Evolutionary conservation across 1,284 basidiomycete genomes (phyloP).

Genomic region (Pterulicium gracile): DNA sequence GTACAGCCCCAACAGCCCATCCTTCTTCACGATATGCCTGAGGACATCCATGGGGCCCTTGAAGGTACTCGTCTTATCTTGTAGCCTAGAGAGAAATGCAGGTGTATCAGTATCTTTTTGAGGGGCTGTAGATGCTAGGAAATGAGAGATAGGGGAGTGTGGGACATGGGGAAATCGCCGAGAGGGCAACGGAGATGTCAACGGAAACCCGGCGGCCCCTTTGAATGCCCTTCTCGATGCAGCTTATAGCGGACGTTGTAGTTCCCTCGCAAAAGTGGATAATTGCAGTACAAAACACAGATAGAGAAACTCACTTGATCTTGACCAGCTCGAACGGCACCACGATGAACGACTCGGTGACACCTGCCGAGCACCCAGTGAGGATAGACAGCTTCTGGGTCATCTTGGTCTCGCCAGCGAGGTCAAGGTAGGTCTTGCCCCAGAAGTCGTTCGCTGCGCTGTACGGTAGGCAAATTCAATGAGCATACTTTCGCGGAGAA

Average conservation of each 20-base stretch:
- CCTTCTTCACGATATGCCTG: slow-evolving; percentile 61
- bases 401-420: slow-evolving; percentile 75
- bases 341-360: slow-evolving; percentile 88
- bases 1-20: slow-evolving; percentile 81
- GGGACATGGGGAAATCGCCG: too few species aligned
- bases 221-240: too few species aligned
- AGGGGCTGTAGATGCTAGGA: too few species aligned
- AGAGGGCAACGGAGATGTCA: too few species aligned
- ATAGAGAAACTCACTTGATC: slow-evolving; percentile 50
- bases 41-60: slow-evolving; percentile 90
- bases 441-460: slow-evolving; percentile 90
- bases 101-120: slow-evolving; percentile 3
- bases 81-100: slow-evolving; percentile 43
- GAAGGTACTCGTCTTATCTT: slow-evolving; percentile 85
- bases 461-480: slow-evolving; percentile 5
- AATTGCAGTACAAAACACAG: slow-evolving; percentile 4
- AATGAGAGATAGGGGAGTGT: too few species aligned
- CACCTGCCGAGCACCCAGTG: slow-evolving; percentile 91
- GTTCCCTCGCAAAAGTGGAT: not conserved
- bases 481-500: slow-evolving; percentile 3
- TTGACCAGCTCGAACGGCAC: slow-evolving; percentile 98
- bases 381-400: slow-evolving; percentile 78
- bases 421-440: slow-evolving; percentile 64
- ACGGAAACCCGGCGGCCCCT: too few species aligned
- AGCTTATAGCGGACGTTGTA: too few species aligned